Evolutionary conservation across 169 alveolate genomes (phyloP).

Genomic region (Amoebophrya sp.): DNA sequence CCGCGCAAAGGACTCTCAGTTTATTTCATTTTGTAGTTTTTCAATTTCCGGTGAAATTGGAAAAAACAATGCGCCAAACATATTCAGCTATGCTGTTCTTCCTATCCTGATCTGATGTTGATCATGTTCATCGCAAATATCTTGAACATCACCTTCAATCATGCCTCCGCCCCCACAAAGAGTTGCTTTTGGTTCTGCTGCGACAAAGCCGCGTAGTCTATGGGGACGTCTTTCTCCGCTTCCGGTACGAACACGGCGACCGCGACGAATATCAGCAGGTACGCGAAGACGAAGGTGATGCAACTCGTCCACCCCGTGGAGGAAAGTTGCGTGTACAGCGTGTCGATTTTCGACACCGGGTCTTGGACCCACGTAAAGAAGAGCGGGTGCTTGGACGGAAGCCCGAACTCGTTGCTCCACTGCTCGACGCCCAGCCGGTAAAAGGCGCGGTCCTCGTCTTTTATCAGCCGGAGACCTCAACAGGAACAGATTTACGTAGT

Average conservation of each 20-base stretch:
- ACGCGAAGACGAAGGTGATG: neutral
- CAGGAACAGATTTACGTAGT: too few relatives aligned
- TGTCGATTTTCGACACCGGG: neutral
- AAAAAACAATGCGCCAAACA: too few relatives aligned
- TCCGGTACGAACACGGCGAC: neutral
- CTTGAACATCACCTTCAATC: too few relatives aligned
- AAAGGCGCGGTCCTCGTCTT: neutral
- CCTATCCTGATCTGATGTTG: too few relatives aligned
- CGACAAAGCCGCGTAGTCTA: neutral
- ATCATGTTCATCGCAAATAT: too few relatives aligned
- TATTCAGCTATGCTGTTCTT: too few relatives aligned
- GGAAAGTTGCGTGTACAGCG: neutral
- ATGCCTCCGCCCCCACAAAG: neutral
- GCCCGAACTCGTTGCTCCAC: slow-evolving; percentile 11
- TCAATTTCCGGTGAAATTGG: too few relatives aligned
- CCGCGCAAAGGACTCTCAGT: too few relatives aligned
- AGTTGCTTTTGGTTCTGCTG: neutral
- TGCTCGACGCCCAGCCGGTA: neutral
- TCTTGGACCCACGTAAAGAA: slow-evolving; percentile 2
- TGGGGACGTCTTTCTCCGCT: neutral
- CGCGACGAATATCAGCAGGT: neutral
- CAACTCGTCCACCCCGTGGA: neutral
- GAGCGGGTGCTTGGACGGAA: neutral
- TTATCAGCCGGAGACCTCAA: neutral
- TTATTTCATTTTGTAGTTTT: too few relatives aligned